These are phyloP conservation scores for Mucor indicus DNA, from an alignment of 371 early-diverging fungal species.

Conservation along the genomic window DNA sequence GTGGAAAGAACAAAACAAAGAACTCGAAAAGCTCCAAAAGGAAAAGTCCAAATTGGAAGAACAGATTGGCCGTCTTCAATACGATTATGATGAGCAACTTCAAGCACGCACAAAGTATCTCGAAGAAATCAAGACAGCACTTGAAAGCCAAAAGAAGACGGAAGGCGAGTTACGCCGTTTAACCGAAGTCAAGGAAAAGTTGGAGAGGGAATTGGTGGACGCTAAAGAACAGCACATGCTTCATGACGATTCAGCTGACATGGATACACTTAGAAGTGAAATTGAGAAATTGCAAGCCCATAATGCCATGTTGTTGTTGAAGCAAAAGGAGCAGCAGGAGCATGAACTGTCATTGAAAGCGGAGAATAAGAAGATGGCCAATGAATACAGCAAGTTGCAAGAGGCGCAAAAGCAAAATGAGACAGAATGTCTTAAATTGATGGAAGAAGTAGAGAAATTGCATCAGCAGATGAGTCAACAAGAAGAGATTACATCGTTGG, in stretches of 20 bases:
- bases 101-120: constrained; percentile 32
- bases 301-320: constrained; percentile 35
- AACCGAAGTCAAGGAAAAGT: constrained; percentile 42
- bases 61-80: constrained; percentile 28
- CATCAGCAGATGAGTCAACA: constrained; percentile 51
- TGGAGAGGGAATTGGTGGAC: constrained; percentile 35
- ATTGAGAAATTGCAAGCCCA: constrained; percentile 36
- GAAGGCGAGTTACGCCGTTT: constrained; percentile 39
- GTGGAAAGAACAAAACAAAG: constrained; percentile 36
- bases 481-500: constrained; percentile 1
- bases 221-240: neutral
- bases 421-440: constrained; percentile 67
- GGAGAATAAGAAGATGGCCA: constrained; percentile 54
- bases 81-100: constrained; percentile 34
- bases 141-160: constrained; percentile 47
- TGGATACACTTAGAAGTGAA: constrained; percentile 33
- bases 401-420: constrained; percentile 68
- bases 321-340: constrained; percentile 46
- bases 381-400: constrained; percentile 50
- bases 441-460: constrained; percentile 74
- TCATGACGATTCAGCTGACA: constrained; percentile 1
- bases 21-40: constrained; percentile 33
- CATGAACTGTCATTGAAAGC: constrained; percentile 32
- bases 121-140: constrained; percentile 34
- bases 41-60: constrained; percentile 38